A percentile compares a stretch with the other conserved stretches of the same genome.
Conservation (phyloP, 1,284 basidiomycete genomes). For the Irpex sp. region DNA sequence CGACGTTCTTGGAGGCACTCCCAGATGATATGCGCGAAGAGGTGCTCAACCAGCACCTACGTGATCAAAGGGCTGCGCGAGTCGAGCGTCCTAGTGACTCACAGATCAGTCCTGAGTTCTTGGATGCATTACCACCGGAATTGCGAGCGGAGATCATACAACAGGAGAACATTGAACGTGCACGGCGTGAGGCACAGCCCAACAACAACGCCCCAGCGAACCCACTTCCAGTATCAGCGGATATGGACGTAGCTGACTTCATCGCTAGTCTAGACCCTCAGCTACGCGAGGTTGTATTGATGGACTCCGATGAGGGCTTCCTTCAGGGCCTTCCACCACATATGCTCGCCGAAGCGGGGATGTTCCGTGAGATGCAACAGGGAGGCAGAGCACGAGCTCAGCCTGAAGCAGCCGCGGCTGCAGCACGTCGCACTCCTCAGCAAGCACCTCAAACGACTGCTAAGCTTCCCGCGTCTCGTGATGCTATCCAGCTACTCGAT, state of each 20-base stretch:
- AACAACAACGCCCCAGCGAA: slow-evolving; percentile 32
- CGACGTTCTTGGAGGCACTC: slow-evolving; percentile 95
- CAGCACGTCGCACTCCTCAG: slow-evolving; percentile 22
- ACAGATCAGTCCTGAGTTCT: slow-evolving; percentile 91
- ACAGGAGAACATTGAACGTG: slow-evolving; percentile 85
- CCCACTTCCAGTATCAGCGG: slow-evolving; percentile 47
- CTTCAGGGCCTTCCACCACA: slow-evolving; percentile 78
- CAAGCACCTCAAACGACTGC: slow-evolving; percentile 34
- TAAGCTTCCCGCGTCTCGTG: slow-evolving; percentile 59
- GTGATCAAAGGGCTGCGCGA: slow-evolving; percentile 80
- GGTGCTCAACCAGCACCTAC: slow-evolving; percentile 95
- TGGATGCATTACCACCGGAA: slow-evolving; percentile 94
- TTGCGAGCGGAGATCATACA: slow-evolving; percentile 96
- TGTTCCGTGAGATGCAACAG: slow-evolving; percentile 48
- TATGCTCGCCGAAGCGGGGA: slow-evolving; percentile 79
- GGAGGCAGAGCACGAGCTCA: slow-evolving; percentile 19
- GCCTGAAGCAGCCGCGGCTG: slow-evolving; percentile 34
- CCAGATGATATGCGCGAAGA: slow-evolving; percentile 99
- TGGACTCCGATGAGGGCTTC: slow-evolving; percentile 85
- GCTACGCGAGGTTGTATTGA: slow-evolving; percentile 80
- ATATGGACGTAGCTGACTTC: slow-evolving; percentile 85
- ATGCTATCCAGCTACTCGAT: slow-evolving; percentile 94
- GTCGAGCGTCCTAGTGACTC: slow-evolving; percentile 75
- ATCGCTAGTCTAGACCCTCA: slow-evolving; percentile 85
- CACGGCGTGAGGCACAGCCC: slow-evolving; percentile 54